A percentile compares a stretch with the other conserved stretches of the same genome.
Conservation (phyloP, 1,284 basidiomycete genomes). For the Ganoderma multipileum region DNA sequence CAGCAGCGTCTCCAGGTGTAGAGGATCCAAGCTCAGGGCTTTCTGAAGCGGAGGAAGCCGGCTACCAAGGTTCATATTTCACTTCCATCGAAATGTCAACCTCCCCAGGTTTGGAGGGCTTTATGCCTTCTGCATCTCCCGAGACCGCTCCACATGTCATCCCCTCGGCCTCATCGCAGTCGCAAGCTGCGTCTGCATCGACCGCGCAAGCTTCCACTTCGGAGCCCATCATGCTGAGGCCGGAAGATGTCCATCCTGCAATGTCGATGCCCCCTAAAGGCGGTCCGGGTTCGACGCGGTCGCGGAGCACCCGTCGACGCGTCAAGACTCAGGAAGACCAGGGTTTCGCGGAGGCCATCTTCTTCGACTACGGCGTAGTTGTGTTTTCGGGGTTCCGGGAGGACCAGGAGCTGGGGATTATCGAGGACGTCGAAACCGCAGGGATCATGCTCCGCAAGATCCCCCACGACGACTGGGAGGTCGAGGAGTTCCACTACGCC, state of each 20-base stretch:
- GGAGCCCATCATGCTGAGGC: conserved; percentile 7
- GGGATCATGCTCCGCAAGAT: conserved; percentile 68
- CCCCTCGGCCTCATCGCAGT: background rate
- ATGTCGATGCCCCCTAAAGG: conserved; percentile 14
- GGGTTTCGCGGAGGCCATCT: conserved; percentile 80
- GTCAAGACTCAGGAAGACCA: conserved; percentile 23
- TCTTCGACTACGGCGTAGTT: conserved; percentile 87
- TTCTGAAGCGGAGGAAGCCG: conserved; percentile 89
- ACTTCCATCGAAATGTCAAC: conserved; percentile 45
- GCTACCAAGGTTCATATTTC: conserved; percentile 89
- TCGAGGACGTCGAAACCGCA: conserved; percentile 84
- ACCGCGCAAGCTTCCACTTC: background rate
- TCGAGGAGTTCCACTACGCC: conserved; percentile 89
- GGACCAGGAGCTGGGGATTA: conserved; percentile 75
- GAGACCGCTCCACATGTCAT: conserved; percentile 41
- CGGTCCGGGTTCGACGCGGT: conserved; percentile 26
- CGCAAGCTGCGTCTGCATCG: background rate
- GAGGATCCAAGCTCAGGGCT: conserved; percentile 70
- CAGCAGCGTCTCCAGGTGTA: conserved; percentile 58
- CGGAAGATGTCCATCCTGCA: conserved; percentile 24
- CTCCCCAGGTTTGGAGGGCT: conserved; percentile 51
- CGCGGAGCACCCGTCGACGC: conserved; percentile 26
- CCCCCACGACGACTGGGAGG: conserved; percentile 81
- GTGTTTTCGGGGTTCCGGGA: conserved; percentile 90
- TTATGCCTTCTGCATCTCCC: conserved; percentile 57